Evolutionary conservation across 371 early-diverging fungal species (phyloP), one percentile per base, ranked within the genome.

Genomic region (Globomyces sp.): DNA sequence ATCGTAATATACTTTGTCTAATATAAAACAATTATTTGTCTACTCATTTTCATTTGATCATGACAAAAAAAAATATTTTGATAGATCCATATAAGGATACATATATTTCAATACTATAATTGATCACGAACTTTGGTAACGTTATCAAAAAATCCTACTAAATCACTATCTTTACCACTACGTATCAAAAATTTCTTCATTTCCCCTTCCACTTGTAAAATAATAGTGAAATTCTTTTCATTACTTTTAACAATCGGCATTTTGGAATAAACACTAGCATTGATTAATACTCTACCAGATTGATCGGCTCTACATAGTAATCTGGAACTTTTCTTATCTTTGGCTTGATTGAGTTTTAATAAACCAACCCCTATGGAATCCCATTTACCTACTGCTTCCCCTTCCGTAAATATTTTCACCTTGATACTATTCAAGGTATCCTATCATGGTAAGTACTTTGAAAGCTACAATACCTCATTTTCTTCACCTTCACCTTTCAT

Each of bases 401-500:
- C 60, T 3, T 36, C 64, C 57, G 41, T 51, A 42, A 39, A 8
- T 55, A 74, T 59, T 55, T 70, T 73, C 34, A 63, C 40, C 13
- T 57, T 48, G 36, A 69, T 58, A 46, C 70, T 67, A 52, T 49
- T 42, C 41, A 70, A 2, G 36, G 72, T 72, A 36, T 24, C 24
- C 24, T 24, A 24, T 24, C 24, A 24, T 24, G 24, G 24, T 24
- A 24, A 24, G 24, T 24, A 24, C 24, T 24, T 24, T 24, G 24
- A 24, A 37, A 39, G 55, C 2, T 39, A 8, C 0, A 41, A 55
- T 4, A 45, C 57, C 55, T 79, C 79, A 9, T 63, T 11, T 52
- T 72, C 77, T 57, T 79, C 79, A n/a, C 79, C 79, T 8, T 63
- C 73, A 4, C 79, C 79, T 10, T 65, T 64, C 72, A 73, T 74